Evolutionary conservation across 169 alveolate species (phyloP), one percentile per base, ranked within the genome.

Genomic region (Cryptosporidium sp.): DNA sequence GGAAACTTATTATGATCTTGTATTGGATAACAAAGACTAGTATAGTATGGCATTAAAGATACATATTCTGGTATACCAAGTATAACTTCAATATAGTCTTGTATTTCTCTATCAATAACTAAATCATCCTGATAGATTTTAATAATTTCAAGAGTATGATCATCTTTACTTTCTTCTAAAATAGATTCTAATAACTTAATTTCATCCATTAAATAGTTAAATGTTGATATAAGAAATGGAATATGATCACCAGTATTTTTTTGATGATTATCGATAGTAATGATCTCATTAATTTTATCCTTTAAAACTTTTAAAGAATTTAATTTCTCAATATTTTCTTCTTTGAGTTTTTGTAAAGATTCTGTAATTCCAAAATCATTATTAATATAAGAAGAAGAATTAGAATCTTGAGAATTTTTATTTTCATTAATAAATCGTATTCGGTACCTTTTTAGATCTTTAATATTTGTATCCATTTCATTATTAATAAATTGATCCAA

Each of bases 1-100:
- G 62, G 31, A 4, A 2, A 2, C 35, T 12, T 48, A 1, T 65
- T 31, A 3, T 9, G 72, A 31, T 61, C 29, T n/a, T 61, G 26
- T 14, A 26, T 4, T 39, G 75, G 75, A 65, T 80, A 80, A 45
- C 89, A 80, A 3, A 80, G 44, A 29, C 80, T 65, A 12, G 80
- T 80, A 67, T 45, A 23, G 31, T 62, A 80, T 12, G 89, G 89
- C 75, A 65, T 65, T 51, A 80, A 62, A 37, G 65, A 45, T 4
- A 80, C 29, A 33, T 67, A n/a, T 16, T 60, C 69, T 3, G 89
- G 89, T 26, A 62, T 65, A 10, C 89, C 70, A 10, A 80, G 70
- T 44, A 65, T 62, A 60, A 80, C n/a, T 37, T 80, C 89, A 1
- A 61, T 16, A 48, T 80, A 39, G 29, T 80, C 89, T 39, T 80